Evolutionary conservation across 768 basidiomycete species (phyloP).

Genomic region (Clitopilus hobsonii): DNA sequence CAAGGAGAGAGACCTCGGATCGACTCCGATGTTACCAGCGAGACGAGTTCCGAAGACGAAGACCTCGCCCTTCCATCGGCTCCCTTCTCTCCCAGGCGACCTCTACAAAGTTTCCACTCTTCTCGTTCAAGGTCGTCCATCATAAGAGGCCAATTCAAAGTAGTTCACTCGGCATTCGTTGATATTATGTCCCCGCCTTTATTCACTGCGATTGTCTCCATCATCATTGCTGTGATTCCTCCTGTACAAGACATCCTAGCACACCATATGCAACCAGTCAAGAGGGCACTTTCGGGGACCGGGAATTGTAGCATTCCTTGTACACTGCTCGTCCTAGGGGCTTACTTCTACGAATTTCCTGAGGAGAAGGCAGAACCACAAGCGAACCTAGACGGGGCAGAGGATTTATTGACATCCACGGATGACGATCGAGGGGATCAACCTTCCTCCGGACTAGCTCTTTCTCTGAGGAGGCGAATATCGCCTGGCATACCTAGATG

Average conservation of each 20-base stretch:
- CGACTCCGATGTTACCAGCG: background rate
- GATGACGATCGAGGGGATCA: background rate
- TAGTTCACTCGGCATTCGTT: conserved; percentile 39
- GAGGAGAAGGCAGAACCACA: background rate
- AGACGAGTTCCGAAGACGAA: too few species aligned
- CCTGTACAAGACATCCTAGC: conserved; percentile 73
- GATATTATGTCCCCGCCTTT: conserved; percentile 88
- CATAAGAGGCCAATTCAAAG: too few species aligned
- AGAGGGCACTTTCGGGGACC: conserved; percentile 59
- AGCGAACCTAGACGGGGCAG: background rate
- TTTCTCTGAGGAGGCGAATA: background rate
- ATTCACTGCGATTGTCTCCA: conserved; percentile 73
- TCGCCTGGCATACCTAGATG: background rate
- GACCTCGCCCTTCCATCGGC: background rate
- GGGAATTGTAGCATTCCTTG: conserved; percentile 84
- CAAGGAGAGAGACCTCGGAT: background rate
- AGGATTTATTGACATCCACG: background rate
- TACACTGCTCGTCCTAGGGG: conserved; percentile 88
- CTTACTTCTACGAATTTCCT: conserved; percentile 63
- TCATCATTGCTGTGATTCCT: conserved; percentile 72
- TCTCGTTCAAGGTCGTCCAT: too few species aligned
- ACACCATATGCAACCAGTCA: conserved; percentile 58
- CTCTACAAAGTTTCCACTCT: too few species aligned
- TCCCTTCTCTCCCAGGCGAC: too few species aligned
- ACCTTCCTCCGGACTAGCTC: background rate